Evolutionary conservation across 2,329 filamentous ascomycete genomes (phyloP).

Genomic region (Xylaria sp.): DNA sequence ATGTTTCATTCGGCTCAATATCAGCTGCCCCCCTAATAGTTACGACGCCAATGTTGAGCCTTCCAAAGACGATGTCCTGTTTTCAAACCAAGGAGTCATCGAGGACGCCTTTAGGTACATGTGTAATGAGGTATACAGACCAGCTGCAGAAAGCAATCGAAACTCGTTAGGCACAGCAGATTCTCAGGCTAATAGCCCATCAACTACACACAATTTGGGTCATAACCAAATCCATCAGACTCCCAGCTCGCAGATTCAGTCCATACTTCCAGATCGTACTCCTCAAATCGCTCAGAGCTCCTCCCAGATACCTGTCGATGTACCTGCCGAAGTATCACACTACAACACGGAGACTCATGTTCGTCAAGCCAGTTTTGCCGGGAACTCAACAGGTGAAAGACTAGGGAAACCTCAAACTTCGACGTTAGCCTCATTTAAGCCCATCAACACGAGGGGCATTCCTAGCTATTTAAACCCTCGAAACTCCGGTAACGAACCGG

Average conservation of each 20-base stretch:
- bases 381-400: background rate
- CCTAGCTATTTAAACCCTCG: background rate
- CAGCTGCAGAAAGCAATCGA: background rate
- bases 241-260: background rate
- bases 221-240: background rate
- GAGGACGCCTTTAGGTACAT: slow-evolving; percentile 60
- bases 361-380: background rate
- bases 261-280: background rate
- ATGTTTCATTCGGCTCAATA: slow-evolving; percentile 72
- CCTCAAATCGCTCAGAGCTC: background rate
- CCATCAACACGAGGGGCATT: slow-evolving; percentile 15
- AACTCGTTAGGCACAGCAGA: background rate
- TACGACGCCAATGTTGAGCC: slow-evolving; percentile 81
- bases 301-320: too few relatives aligned
- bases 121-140: slow-evolving; percentile 55
- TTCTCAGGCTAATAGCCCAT: background rate
- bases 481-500: background rate
- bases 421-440: slow-evolving; percentile 28
- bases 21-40: slow-evolving; percentile 68
- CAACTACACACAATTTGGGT: background rate
- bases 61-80: slow-evolving; percentile 77
- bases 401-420: slow-evolving; percentile 4
- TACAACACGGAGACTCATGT: background rate
- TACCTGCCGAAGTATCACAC: background rate
- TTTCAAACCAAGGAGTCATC: slow-evolving; percentile 63